Evolutionary conservation across 345 rosid genomes (phyloP).

Genomic region (Arabidopsis arenosa): DNA sequence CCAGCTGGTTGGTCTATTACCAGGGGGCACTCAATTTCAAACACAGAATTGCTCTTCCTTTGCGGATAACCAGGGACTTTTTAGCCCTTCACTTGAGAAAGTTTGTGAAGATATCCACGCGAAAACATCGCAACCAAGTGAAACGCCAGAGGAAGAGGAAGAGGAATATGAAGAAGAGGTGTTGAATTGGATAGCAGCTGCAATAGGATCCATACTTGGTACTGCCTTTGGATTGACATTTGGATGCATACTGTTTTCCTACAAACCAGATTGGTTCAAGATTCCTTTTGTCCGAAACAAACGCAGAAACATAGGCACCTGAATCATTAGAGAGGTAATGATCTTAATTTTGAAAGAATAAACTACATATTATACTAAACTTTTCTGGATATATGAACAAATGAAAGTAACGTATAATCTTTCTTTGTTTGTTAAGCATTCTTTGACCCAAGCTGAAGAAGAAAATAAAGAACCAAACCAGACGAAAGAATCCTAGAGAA

Average conservation of each 20-base stretch:
- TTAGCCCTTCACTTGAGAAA: background rate
- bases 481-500: background rate
- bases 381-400: background rate
- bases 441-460: background rate
- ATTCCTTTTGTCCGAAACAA: background rate
- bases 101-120: background rate
- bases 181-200: conserved; percentile 11
- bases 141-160: background rate
- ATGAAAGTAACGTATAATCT: background rate
- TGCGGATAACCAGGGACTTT: background rate
- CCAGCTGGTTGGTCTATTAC: conserved; percentile 25
- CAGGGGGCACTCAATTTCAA: conserved; percentile 34
- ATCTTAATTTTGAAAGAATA: background rate
- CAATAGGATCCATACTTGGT: background rate
- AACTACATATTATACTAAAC: background rate
- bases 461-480: background rate
- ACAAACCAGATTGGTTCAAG: background rate
- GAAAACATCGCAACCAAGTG: background rate
- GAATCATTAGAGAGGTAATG: background rate
- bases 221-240: background rate
- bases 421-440: background rate
- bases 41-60: conserved; percentile 3
- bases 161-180: conserved; percentile 15
- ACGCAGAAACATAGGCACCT: background rate
- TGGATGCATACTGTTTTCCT: background rate